phyloP scores from a whole-genome alignment of 2,329 filamentous ascomycete genomes.

The Aureobasidium sp. region DNA sequence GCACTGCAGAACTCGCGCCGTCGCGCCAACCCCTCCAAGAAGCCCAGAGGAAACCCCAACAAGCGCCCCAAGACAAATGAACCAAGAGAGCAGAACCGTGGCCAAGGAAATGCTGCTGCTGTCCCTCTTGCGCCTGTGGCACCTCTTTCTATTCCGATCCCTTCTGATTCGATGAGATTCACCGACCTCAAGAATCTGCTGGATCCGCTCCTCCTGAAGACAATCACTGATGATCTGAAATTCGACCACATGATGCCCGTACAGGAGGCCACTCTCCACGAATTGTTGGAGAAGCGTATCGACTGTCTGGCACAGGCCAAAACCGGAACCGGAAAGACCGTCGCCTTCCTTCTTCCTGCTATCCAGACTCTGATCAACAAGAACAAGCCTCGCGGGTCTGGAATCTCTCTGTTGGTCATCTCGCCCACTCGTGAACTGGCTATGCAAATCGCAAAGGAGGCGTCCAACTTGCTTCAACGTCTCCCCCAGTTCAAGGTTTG shows the following conservation, averaged over 20 bases:
- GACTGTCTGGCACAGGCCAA: constrained; percentile 62
- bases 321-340: constrained; percentile 90
- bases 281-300: constrained; percentile 42
- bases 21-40: constrained; percentile 10
- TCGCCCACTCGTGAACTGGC: constrained; percentile 65
- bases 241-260: constrained; percentile 44
- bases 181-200: constrained; percentile 68
- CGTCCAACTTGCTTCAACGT: constrained; percentile 73
- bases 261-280: constrained; percentile 46
- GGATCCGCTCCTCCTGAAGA: constrained; percentile 75
- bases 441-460: constrained; percentile 56
- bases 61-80: constrained; percentile 9
- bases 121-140: constrained; percentile 7
- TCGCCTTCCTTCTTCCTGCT: constrained; percentile 82
- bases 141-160: constrained; percentile 6
- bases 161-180: constrained; percentile 45
- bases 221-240: constrained; percentile 27
- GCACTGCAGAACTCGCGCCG: constrained; percentile 11
- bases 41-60: constrained; percentile 3
- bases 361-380: constrained; percentile 78
- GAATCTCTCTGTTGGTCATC: constrained; percentile 80
- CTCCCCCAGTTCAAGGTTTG: constrained; percentile 64
- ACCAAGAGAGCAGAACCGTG: background rate
- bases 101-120: background rate
- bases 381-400: constrained; percentile 60